Evolutionary conservation across 2,329 filamentous ascomycete genomes (phyloP).

Genomic region (Talaromyces sp.): DNA sequence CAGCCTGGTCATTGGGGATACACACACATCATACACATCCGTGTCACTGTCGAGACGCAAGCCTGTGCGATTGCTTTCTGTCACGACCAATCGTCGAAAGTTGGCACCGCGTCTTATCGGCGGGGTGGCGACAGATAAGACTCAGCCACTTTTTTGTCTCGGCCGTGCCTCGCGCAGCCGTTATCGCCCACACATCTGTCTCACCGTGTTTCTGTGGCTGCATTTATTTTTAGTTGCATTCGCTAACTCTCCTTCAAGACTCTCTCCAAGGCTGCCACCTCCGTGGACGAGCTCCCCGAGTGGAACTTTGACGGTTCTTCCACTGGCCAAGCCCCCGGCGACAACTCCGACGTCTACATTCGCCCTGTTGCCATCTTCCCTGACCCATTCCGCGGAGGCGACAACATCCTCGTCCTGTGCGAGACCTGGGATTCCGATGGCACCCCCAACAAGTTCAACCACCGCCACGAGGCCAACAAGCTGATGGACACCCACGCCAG

Average conservation of each 20-base stretch:
- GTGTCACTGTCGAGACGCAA: background rate
- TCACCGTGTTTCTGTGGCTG: background rate
- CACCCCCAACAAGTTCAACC: conserved; percentile 97
- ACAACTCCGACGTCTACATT: conserved; percentile 97
- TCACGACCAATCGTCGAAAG: background rate
- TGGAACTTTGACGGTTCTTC: conserved; percentile 88
- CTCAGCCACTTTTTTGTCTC: background rate
- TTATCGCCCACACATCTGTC: background rate
- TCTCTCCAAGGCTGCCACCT: conserved; percentile 52
- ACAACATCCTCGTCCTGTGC: conserved; percentile 90
- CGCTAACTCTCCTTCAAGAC: conserved; percentile 39
- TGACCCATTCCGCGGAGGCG: conserved; percentile 81
- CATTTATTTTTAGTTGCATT: background rate
- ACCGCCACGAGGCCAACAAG: conserved; percentile 83
- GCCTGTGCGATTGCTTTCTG: background rate
- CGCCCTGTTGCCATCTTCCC: conserved; percentile 83
- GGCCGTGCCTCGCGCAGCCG: background rate
- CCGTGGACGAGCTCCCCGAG: conserved; percentile 63
- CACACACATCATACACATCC: background rate
- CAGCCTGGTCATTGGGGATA: background rate
- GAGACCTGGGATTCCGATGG: conserved; percentile 95
- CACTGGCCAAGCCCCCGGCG: conserved; percentile 83
- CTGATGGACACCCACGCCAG: conserved; percentile 82
- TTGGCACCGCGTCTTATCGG: background rate
- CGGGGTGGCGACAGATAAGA: background rate